Evolutionary conservation across 257 asterid genomes (phyloP), one percentile per base, ranked within the genome.

Genomic region (Nicotiana undulata): DNA sequence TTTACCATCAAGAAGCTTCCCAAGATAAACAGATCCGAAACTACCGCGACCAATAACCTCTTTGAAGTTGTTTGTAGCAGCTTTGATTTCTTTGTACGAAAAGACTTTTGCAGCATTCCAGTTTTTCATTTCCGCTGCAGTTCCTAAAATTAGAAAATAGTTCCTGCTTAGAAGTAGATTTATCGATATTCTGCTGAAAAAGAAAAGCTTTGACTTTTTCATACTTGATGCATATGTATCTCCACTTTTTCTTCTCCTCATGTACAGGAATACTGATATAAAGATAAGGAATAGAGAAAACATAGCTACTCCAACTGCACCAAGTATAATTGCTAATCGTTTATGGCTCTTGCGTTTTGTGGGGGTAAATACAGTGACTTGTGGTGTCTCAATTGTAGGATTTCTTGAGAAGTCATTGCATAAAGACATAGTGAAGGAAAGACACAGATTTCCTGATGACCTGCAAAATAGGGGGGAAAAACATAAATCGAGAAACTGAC

Each of bases 11-110:
- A 88, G 88, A 64, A 95, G 95, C 87, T 91, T 91, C 74, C 99
- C 98, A 59, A 80, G 85, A 63, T 91, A 95, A 68, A 95, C 97
- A 34, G 97, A 84, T 29, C 99, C 98, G n/a, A 92, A 95, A 81
- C 99, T 92, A 64, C 99, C 99, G 3, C 94, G 93, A 9, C 99
- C 99, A 11, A 93, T 86, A 52, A 85, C 89, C 85, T 91, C 88
- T 89, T 88, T 95, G 85, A 95, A 95, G 88, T 95, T 90, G 89
- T 85, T 91, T 70, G 99, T 93, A 44, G 91, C 90, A 84, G 91
- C 64, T 88, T 89, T 93, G 77, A 95, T 93, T 86, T 93, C 99
- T 81, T 89, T 93, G 87, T 89, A 93, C 61, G 91, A 91, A 66
- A 91, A 93, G 51, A 85, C 84, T 86, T 89, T 92, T 77, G 95